Percentiles rank a stretch among this genome's conserved stretches.
phyloP scores from a whole-genome alignment of 306 rosid species.

The Lathyrus oleraceus region DNA sequence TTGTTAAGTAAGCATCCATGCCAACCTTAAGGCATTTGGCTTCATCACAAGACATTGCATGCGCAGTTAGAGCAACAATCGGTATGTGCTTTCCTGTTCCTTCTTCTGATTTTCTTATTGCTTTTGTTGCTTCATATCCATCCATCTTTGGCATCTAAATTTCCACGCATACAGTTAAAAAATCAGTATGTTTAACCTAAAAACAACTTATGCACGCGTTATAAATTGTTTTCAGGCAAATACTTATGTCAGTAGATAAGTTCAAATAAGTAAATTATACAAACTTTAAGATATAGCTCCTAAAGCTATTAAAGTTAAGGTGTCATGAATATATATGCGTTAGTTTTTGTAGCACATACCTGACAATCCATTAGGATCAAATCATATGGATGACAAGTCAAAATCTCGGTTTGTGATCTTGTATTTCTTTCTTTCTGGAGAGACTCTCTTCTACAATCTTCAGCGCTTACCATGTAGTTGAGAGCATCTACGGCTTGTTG shows the following conservation, averaged over 20 bases:
- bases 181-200: constrained; percentile 5
- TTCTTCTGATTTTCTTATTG: constrained; percentile 81
- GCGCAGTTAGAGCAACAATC: constrained; percentile 94
- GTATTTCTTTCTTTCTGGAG: constrained; percentile 44
- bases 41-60: constrained; percentile 99
- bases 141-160: constrained; percentile 99
- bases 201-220: background rate
- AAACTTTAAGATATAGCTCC: background rate
- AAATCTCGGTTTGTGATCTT: constrained; percentile 48
- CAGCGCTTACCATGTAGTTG: constrained; percentile 45
- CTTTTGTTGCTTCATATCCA: constrained; percentile 95
- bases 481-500: constrained; percentile 92
- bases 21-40: constrained; percentile 98
- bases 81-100: constrained; percentile 77
- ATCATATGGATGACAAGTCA: constrained; percentile 54
- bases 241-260: background rate
- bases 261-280: background rate
- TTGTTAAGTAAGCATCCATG: constrained; percentile 98
- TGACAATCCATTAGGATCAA: constrained; percentile 98
- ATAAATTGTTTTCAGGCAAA: background rate
- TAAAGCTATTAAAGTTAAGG: constrained; percentile 5
- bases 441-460: constrained; percentile 51
- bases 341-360: constrained; percentile 45
- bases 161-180: constrained; percentile 19
- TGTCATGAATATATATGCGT: background rate